Evolutionary conservation across 768 basidiomycete genomes (phyloP).

Genomic region (Lactarius vividus): DNA sequence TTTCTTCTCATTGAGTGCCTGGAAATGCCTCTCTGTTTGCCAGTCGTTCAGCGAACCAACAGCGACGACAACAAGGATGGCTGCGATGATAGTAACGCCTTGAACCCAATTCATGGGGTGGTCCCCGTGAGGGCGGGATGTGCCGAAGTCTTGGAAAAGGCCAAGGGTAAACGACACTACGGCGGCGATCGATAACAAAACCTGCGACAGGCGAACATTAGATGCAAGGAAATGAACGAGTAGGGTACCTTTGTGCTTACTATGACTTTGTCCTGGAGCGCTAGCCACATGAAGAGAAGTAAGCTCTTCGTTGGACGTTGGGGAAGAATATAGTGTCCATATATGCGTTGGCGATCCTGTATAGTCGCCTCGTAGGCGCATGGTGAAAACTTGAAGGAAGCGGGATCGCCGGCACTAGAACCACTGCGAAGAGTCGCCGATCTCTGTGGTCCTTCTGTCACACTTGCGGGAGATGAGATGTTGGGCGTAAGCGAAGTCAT

Average conservation of each 20-base stretch:
- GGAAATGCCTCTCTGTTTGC: slow-evolving; percentile 98
- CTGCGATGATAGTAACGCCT: slow-evolving; percentile 79
- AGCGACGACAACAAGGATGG: slow-evolving; percentile 72
- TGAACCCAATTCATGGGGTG: slow-evolving; percentile 97
- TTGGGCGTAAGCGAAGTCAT: too few species aligned
- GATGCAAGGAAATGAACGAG: slow-evolving; percentile 23
- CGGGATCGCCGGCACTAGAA: neutral
- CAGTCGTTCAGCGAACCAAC: slow-evolving; percentile 95
- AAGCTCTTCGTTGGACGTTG: slow-evolving; percentile 46
- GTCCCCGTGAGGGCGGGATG: slow-evolving; percentile 50
- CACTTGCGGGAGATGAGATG: too few species aligned
- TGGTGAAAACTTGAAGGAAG: neutral
- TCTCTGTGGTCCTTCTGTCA: too few species aligned
- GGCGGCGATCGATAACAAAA: slow-evolving; percentile 79
- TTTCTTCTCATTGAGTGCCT: slow-evolving; percentile 89
- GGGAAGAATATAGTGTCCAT: slow-evolving; percentile 53
- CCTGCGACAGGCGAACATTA: slow-evolving; percentile 51
- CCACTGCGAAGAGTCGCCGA: too few species aligned
- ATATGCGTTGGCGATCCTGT: slow-evolving; percentile 47
- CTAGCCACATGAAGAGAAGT: slow-evolving; percentile 57
- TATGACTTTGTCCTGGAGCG: slow-evolving; percentile 61
- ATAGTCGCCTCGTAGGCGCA: slow-evolving; percentile 31
- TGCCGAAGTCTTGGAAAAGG: slow-evolving; percentile 90
- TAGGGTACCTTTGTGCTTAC: slow-evolving; percentile 37
- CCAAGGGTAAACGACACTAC: slow-evolving; percentile 91